Evolutionary conservation across 345 rosid genomes (phyloP), one percentile per base, ranked within the genome.

Genomic region (Syzygium jambos): DNA sequence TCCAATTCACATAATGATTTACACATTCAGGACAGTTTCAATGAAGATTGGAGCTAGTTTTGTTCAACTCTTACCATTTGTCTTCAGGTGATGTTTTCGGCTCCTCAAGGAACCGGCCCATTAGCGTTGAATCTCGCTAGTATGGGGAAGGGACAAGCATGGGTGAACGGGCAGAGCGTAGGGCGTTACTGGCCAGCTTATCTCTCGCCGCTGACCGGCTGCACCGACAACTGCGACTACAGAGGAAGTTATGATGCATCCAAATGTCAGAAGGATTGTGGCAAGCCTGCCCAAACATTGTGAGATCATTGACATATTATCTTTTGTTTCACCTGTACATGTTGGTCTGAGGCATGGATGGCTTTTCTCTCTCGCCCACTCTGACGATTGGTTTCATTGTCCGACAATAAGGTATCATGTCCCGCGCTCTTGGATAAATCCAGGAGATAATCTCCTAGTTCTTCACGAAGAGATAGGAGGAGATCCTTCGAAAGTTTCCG

Each of bases 141-240:
- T 91, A 93, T 95, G 95, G 95, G 95, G 59, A 95, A 95, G 88
- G 95, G 96, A 85, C 93, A 93, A 90, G 96, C 95, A 30, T 93
- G 95, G 96, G 91, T 95, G 43, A 93, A 95, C 19, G 95, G 95
- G 38, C 91, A 92, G 78, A 90, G 92, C 88, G 91, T 93, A 22
- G 95, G 96, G 22, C 91, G 94, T 85, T 93, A 95, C 89, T 95
- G 96, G 95, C 90, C 93, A 0, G 91, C 93, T 23, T 92, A 93
- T 90, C 93, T 90, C 56, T 90, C 95, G 11, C 93, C 94, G 3
- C 16, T 91, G 27, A 89, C 87, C 2, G 94, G 94, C 85, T 93
- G 95, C 85, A 89, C 88, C 17, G 86, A 92, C 27, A 87, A 85
- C 49, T 95, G 95, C 27, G 93, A 93, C 88, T 95, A 95, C 87